Conservation (phyloP, 2,329 filamentous ascomycete species). For the Rhynchosporium graminicola region DNA sequence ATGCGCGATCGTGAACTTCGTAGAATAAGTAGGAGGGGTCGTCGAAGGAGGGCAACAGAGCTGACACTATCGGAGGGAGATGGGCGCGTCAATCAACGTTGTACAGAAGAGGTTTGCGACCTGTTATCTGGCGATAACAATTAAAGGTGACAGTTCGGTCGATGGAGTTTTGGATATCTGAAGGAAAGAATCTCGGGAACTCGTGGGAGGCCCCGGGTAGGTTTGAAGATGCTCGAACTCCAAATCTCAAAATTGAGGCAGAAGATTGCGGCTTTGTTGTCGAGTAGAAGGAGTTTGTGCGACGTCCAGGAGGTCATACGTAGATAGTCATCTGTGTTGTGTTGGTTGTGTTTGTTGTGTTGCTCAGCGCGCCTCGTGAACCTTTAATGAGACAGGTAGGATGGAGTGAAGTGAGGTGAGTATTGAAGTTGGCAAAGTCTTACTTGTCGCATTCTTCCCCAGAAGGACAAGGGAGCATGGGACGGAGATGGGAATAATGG, state of each 20-base stretch:
- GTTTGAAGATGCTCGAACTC: constrained; percentile 15
- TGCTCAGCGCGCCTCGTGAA: constrained; percentile 12
- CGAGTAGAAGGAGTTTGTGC: not conserved
- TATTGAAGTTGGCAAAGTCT: not conserved
- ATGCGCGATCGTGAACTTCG: constrained; percentile 34
- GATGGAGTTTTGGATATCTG: not conserved
- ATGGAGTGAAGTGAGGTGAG: constrained; percentile 16
- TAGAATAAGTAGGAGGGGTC: constrained; percentile 18
- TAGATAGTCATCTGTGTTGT: constrained; percentile 21
- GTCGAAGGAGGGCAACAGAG: constrained; percentile 8
- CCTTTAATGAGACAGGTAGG: not conserved
- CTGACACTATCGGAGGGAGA: constrained; percentile 6
- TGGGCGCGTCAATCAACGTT: not conserved
- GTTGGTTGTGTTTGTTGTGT: not conserved
- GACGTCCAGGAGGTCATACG: constrained; percentile 13
- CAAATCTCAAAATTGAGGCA: not conserved
- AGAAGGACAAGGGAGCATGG: not conserved
- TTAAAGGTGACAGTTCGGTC: not conserved
- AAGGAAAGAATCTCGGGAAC: not conserved
- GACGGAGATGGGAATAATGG: not conserved
- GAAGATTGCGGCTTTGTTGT: not conserved
- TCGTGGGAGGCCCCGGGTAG: not conserved
- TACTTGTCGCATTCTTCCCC: constrained; percentile 10
- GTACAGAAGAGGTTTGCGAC: constrained; percentile 1
- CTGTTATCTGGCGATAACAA: constrained; percentile 9